Evolutionary conservation across 345 rosid species (phyloP), one percentile per base, ranked within the genome.

Genomic region (Salix dunnii): DNA sequence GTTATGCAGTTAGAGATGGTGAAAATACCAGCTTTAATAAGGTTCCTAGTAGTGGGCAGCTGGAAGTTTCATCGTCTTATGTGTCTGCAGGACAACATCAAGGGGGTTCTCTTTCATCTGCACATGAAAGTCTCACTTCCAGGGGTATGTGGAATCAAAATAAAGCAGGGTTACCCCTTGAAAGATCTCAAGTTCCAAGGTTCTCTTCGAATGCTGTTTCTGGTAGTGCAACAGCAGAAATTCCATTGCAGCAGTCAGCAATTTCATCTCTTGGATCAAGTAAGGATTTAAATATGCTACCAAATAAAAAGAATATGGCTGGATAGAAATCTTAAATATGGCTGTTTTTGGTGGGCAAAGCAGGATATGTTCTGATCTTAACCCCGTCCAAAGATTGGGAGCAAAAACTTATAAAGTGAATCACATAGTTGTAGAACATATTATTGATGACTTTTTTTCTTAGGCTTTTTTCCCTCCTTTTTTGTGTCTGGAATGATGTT

Each of bases 131-230:
- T 66, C 80, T 85, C 74, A 74, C 84, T 63, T 78, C 88, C 58
- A 82, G 86, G 80, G 78, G 77, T 48, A 68, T 64, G 18, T 84
- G 91, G 90, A 87, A 76, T 79, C 89, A 85, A 71, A 86, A 75
- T 76, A 84, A 77, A 77, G 76, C 75, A 21, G 90, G 88, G 25
- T 71, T 82, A 12, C 79, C 86, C 0, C 81, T 81, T 53, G 91
- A 89, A 73, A 84, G 84, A 82, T 81, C 87, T 58, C 90, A 87
- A 72, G 82, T 84, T 76, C 87, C 88, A 20, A 84, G 88, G 68
- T 87, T 89, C 78, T 70, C 90, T 76, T 68, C 85, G 21, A 86
- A 82, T 82, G 68, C 80, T 40, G 74, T 80, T 77, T 78, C 85
- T 70, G 76, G 87, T 43, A 79, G 73, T 70, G 38, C 76, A 84